These are phyloP conservation scores for Yarrowia deformans DNA, from an alignment of 805 yeast genomes.

Conservation along the genomic window DNA sequence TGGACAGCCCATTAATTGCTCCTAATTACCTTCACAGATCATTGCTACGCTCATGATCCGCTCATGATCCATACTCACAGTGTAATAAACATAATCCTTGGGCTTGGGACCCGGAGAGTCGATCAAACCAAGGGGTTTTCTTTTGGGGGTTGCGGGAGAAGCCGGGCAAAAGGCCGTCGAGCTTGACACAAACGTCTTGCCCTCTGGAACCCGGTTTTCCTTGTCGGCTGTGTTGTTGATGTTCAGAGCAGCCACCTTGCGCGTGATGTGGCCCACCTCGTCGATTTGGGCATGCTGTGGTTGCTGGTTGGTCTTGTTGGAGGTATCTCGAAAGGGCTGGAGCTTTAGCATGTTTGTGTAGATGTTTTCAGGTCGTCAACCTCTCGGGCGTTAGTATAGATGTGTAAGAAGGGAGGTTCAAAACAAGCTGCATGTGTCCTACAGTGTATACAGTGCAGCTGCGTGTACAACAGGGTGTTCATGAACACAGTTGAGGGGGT, in stretches of 20 bases:
- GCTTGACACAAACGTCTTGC: neutral
- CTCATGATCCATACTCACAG: slow-evolving; percentile 20
- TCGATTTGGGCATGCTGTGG: neutral
- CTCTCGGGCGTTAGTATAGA: neutral
- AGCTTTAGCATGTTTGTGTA: slow-evolving; percentile 30
- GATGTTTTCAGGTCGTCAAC: neutral
- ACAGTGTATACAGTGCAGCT: slow-evolving; percentile 1
- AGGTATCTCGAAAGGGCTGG: slow-evolving; percentile 19
- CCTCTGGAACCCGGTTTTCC: slow-evolving; percentile 12
- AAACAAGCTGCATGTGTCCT: slow-evolving; percentile 7
- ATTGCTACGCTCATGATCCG: neutral
- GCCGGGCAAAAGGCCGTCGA: neutral
- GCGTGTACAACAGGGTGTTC: too few species aligned
- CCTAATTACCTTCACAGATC: neutral
- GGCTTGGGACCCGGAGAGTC: slow-evolving; percentile 30
- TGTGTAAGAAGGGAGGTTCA: slow-evolving; percentile 14
- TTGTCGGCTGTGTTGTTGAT: slow-evolving; percentile 25
- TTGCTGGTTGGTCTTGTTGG: neutral
- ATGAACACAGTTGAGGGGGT: too few species aligned
- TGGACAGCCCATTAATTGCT: neutral
- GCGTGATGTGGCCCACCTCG: slow-evolving; percentile 12
- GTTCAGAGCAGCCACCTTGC: slow-evolving; percentile 25
- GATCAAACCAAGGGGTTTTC: slow-evolving; percentile 22
- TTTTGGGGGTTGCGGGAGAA: slow-evolving; percentile 3
- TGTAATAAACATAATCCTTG: slow-evolving; percentile 22